Evolutionary conservation across 2,329 filamentous ascomycete genomes (phyloP).

Genomic region (Alternaria atra): DNA sequence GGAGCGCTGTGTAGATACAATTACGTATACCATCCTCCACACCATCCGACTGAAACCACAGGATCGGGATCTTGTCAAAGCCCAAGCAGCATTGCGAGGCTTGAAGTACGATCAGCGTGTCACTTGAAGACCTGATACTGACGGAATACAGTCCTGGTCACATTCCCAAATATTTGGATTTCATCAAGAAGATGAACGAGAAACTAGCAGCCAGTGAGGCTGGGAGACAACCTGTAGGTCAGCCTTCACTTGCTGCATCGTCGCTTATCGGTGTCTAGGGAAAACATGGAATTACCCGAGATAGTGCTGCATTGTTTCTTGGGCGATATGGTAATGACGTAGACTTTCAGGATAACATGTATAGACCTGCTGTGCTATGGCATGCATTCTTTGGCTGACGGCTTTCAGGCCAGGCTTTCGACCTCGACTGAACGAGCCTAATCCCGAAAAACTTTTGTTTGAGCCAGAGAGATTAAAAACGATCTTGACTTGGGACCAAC

Average conservation of each 20-base stretch:
- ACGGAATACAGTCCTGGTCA: not conserved
- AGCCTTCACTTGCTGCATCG: not conserved
- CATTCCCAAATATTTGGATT: not conserved
- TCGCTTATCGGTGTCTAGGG: not conserved
- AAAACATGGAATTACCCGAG: not conserved
- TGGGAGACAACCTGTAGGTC: not conserved
- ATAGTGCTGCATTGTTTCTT: not conserved
- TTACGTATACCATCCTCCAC: not conserved
- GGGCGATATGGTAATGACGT: too few species aligned
- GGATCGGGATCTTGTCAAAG: not conserved
- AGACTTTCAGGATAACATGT: too few species aligned
- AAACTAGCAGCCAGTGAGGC: not conserved
- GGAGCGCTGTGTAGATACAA: not conserved
- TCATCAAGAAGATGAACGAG: not conserved
- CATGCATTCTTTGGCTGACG: too few species aligned
- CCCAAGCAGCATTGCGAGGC: not conserved
- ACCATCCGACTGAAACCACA: not conserved
- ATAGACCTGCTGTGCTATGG: too few species aligned
- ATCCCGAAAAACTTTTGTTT: too few species aligned
- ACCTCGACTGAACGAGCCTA: too few species aligned
- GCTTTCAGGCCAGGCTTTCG: too few species aligned
- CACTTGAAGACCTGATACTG: not conserved
- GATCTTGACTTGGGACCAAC: too few species aligned
- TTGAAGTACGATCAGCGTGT: not conserved
- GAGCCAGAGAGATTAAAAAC: too few species aligned